Base-by-base conservation (phyloP, 192 early-diverging fungal species). In the Oehlia diaphana region DNA sequence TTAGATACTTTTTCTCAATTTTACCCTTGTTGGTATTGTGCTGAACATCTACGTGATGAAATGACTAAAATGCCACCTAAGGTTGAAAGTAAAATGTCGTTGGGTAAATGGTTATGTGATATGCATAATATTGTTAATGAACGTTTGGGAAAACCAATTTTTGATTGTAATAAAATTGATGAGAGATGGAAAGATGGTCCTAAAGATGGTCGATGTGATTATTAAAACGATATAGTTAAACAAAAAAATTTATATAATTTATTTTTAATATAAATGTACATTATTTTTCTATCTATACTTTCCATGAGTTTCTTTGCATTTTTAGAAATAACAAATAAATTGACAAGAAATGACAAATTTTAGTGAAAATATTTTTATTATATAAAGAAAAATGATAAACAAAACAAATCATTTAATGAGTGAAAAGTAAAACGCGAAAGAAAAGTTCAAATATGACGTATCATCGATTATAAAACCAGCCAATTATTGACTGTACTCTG, bases 41-140 rank as follows among this genome's bases (percentile, higher is more conserved):
- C 95, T 4, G 83, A 91, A 49, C 95, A 98, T 85, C 85, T 99
- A 83, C 91, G 90, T 63, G 80, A 88, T 66, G 94, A 96, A 72
- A 92, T 96, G 87, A 84, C 84, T 50, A 86, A 81, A 31, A 82
- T 92, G 66, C 98, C 96, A 14, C 96, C 96, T 0, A 79, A 88
- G 16, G 93, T 98, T 7, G 88, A 86, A 9, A 91, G 87, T 37
- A 91, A 94, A 31, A 78, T 84, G 64, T 87, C 82, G 8, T 88
- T 99, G 42, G 87, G 89, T 65, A 88, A 88, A 81, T 99, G 97
- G 97, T 87, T 99, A 76, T 99, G 98, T 85, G 87, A 92, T 67
- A 90, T 95, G 72, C 98, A 99, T 85, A 99, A 99, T 85, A 92
- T 96, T 82, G 97, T 98, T 49, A 99, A 99, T 82, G 90, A 88